Base-by-base conservation (phyloP, 2,329 filamentous ascomycete species). In the Xylariaceae sp. region DNA sequence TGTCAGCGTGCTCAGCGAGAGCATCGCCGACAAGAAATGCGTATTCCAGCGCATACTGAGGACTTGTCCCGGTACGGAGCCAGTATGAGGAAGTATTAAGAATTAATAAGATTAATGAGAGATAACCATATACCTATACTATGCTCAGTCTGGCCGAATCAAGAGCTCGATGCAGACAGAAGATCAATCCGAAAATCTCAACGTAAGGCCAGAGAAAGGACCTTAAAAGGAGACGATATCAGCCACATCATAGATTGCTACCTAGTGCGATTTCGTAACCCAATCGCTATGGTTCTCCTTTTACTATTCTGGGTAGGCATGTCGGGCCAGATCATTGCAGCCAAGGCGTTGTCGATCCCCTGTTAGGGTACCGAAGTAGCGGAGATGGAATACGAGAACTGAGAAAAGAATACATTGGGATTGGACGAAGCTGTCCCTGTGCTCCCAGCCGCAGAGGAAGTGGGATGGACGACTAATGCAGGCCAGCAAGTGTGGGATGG, bases 1-100 rank as follows among this genome's bases (percentile, higher is more conserved):
- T 45, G 67, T 67, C 56, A 71, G 61, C 26, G 67, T 62, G 44
- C 71, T 72, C 52, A 79, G 68, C 58, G 71, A 74, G 41, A 78
- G 64, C 53, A 78, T 62, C 60, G 67, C 71, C 49, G 77, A 60
- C 43, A 77, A 60, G 24, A 71, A 48, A 28, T 61, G 53, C 8
- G 57, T 39, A 16, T 40, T 55, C 50, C 67, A 65, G 64, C 58
- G 71, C 74, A 76, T 77, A 14, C 33, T 11, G 52, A 54, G 12
- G 43, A 26, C 19, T 21, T 43, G 33, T 40, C 28, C 33, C 17
- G 16, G 16, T 45, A 39, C 50, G 2, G 11, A 16, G 4, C 54
- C 37, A 54, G 54, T 23, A 39, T 24, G 37, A 26, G 43, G 16
- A 9, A 31, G 26, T 41, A 61, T 57, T 52, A 56, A 46, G 21